These are phyloP conservation scores for Thinopyrum elongatum DNA, from an alignment of 176 grass and related monocot species.

Conservation along the genomic window DNA sequence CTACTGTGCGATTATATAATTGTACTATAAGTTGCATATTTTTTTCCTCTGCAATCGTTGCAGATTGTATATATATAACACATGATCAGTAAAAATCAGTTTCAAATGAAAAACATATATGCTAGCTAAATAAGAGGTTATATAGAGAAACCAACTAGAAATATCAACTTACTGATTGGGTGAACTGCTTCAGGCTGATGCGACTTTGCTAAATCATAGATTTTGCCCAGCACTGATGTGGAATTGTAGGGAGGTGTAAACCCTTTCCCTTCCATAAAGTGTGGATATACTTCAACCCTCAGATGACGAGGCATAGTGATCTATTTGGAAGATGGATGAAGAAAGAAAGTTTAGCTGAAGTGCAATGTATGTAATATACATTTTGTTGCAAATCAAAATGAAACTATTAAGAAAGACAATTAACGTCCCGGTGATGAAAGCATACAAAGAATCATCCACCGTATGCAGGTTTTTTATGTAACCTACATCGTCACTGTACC, in stretches of 20 bases:
- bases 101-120: neutral
- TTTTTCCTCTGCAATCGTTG: neutral
- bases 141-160: neutral
- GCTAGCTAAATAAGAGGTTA: neutral
- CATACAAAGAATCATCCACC: neutral
- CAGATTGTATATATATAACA: neutral
- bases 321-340: slow-evolving; percentile 24
- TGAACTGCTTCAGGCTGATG: slow-evolving; percentile 29
- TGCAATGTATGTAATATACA: neutral
- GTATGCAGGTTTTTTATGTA: neutral
- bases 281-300: slow-evolving; percentile 48
- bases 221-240: slow-evolving; percentile 48
- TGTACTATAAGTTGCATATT: neutral
- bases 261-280: slow-evolving; percentile 52
- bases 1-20: neutral
- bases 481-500: neutral
- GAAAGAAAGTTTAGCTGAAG: neutral
- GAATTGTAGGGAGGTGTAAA: slow-evolving; percentile 33
- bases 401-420: neutral
- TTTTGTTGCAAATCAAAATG: neutral
- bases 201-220: slow-evolving; percentile 54
- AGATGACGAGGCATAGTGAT: slow-evolving; percentile 43
- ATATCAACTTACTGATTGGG: slow-evolving; percentile 36
- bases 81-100: neutral
- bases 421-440: neutral